Base-by-base conservation (phyloP, 192 early-diverging fungal species). In the Coemansia sp. region DNA sequence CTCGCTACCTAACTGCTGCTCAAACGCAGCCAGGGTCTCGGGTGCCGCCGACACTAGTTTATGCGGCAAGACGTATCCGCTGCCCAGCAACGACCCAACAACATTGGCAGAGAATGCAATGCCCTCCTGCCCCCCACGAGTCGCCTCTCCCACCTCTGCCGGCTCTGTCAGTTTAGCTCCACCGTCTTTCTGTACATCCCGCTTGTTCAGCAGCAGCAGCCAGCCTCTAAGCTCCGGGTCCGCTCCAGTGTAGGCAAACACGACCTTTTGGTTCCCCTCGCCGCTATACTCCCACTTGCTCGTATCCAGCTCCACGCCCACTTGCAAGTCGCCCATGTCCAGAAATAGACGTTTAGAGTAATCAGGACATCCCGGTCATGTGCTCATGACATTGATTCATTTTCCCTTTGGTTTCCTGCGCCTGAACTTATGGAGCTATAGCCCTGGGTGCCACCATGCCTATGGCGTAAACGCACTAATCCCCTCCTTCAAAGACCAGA, bases 241-340 rank as follows among this genome's bases (percentile, higher is more conserved):
- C 14, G 33, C 22, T 4, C 84, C 82, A 30, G 40, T 44, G 48
- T 82, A 83, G 6, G 77, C 34, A 16, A 90, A 66, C 17, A 83
- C 75, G 7, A 86, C 59, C 58, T 85, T 87, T 19, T 70, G 75
- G 62, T 90, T 90, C 25, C 88, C 88, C 47, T 90, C 88, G 30
- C 75, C 78, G 31, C 75, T 73, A 70, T 87, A 90, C 13, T 33
- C 17, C 88, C 88, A 89, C 7, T 77, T 50, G 17, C 18, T 26
- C 9, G 51, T 17, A 23, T 53, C 39, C 13, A 44, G 19, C 22
- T 11, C 17, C 16, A 43, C 13, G 17, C 18, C 39, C 17, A 43
- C 25, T 25, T 36, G 4, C 4, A 28, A 2, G 4, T 28, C 33
- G 17, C 14, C 20, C 7, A 49, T 42, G 31, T 3, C 18, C 11